A percentile compares a stretch with the other conserved stretches of the same genome.
Evolutionary conservation across 306 rosid species (phyloP).

Genomic region (Geum urbanum): DNA sequence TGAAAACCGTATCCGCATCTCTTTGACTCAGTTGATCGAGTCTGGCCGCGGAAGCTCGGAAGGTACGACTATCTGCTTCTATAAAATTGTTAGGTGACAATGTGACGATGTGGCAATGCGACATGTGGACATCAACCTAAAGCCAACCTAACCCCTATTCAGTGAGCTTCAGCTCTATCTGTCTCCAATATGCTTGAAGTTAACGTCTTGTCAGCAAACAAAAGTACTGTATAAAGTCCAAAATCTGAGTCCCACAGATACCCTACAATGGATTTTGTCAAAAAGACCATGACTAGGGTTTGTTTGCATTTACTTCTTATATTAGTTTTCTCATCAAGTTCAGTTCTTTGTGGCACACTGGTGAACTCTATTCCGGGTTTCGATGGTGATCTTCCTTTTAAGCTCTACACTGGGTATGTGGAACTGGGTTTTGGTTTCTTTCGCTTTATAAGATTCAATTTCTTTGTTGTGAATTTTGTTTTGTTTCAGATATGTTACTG

Average conservation of each 20-base stretch:
- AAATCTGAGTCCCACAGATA: not conserved
- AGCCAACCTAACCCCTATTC: too few relatives aligned
- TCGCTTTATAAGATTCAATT: not conserved
- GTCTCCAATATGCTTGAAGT: too few relatives aligned
- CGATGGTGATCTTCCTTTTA: constrained; percentile 26
- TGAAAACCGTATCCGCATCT: too few relatives aligned
- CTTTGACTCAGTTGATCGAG: too few relatives aligned
- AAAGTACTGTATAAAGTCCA: too few relatives aligned
- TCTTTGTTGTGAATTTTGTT: not conserved
- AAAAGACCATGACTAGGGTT: not conserved
- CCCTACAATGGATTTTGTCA: not conserved
- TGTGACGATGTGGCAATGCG: too few relatives aligned
- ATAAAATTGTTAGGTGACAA: too few relatives aligned
- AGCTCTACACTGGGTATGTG: constrained; percentile 24
- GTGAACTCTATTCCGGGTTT: constrained; percentile 21
- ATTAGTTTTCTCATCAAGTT: constrained; percentile 8
- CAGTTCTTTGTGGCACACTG: constrained; percentile 5
- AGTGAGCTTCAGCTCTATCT: too few relatives aligned
- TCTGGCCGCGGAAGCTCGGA: too few relatives aligned
- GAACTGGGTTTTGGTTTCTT: not conserved
- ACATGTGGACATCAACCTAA: too few relatives aligned
- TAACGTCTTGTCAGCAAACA: too few relatives aligned
- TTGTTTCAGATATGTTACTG: constrained; percentile 3
- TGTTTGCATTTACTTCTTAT: constrained; percentile 7
- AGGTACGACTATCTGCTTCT: too few relatives aligned